Evolutionary conservation across 768 basidiomycete species (phyloP), one percentile per base, ranked within the genome.

Genomic region (Boletales sp.): DNA sequence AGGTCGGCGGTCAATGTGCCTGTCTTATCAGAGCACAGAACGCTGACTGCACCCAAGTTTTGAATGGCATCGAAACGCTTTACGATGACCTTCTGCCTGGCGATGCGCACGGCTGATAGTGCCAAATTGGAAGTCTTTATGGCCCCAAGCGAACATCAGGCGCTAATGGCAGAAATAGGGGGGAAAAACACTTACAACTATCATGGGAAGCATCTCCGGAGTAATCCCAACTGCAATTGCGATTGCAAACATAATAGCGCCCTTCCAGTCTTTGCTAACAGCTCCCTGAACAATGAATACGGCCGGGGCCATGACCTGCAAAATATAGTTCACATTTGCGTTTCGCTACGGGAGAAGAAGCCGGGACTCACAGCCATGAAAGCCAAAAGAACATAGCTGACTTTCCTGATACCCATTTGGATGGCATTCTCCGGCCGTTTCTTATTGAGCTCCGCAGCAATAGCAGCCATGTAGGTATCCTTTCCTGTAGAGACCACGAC

Each of bases 1-100:
- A 57, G 56, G 51, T 67, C 66, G 35, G 62, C 65, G 9, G 79
- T 80, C 29, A 81, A 61, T 14, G 83, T 86, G 21, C 83, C 83
- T 1, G 83, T 86, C 64, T 84, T 84, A 63, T 86, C 83, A 19
- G 80, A 81, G 61, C 83, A 84, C 45, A 76, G 61, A 43, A 75
- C 59, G 47, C 67, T 70, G 24, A 85, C 81, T 9, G 75, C 79
- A 11, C 82, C 80, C 36, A 86, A 61, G 43, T 77, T 81, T 59
- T 85, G 82, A 53, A 85, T 71, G 13, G 83, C 81, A 54, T 84
- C 82, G 53, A 86, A 74, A 46, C 80, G 75, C 31, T 82, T 74
- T 14, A 84, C 81, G 48, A 86, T 76, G 31, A 83, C 83, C 53
- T 83, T 75, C 58, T 81, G 70, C 39, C 65, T 71, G 3, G 80